A percentile compares a stretch with the other conserved stretches of the same genome.
Evolutionary conservation across 1,284 basidiomycete genomes (phyloP).

Genomic region (Ceratobasidium sp.): DNA sequence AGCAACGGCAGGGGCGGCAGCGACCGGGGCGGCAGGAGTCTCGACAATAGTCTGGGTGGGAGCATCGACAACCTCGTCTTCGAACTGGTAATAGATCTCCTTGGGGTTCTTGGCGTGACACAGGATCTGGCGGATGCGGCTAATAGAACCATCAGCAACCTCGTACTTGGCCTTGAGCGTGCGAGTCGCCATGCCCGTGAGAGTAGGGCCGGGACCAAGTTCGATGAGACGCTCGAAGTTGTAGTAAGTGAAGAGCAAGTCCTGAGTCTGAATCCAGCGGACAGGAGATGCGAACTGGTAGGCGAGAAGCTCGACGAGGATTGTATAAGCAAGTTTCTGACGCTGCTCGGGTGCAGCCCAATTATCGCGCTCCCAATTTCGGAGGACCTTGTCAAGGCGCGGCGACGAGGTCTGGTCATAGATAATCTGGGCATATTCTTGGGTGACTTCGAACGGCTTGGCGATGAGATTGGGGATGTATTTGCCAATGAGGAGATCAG

Average conservation of each 20-base stretch:
- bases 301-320: conserved; percentile 94
- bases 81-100: conserved; percentile 98
- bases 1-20: conserved; percentile 57
- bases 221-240: conserved; percentile 94
- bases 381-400: conserved; percentile 90
- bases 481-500: conserved; percentile 89
- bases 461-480: conserved; percentile 99
- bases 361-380: conserved; percentile 90
- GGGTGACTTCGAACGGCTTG: conserved; percentile 89
- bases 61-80: conserved; percentile 77
- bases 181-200: conserved; percentile 94
- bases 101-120: conserved; percentile 96
- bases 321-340: conserved; percentile 92
- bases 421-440: conserved; percentile 92
- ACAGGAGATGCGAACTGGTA: conserved; percentile 98
- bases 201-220: conserved; percentile 93
- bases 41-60: conserved; percentile 55
- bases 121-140: conserved; percentile 81
- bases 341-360: conserved; percentile 86
- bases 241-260: conserved; percentile 89
- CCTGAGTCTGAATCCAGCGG: conserved; percentile 98
- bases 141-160: conserved; percentile 83
- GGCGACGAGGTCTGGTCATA: conserved; percentile 95
- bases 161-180: conserved; percentile 98
- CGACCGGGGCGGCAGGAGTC: conserved; percentile 50